Conservation (phyloP, 2,329 filamentous ascomycete species). For the Colletotrichum cuscutae region DNA sequence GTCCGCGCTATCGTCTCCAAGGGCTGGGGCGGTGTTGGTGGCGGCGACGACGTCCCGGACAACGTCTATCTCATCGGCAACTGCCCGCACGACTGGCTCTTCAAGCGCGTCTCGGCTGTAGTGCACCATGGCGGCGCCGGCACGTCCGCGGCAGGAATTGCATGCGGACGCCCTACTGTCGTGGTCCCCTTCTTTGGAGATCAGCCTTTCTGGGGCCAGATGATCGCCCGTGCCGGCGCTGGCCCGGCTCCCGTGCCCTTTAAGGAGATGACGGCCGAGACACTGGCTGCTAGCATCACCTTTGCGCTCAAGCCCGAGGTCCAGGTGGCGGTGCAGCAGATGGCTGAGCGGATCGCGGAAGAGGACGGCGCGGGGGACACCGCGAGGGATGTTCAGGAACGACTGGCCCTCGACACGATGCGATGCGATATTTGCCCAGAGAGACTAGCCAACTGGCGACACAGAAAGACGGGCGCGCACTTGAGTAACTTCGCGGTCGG, state of each 20-base stretch:
- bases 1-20: constrained; percentile 71
- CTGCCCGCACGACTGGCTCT: constrained; percentile 74
- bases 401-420: constrained; percentile 63
- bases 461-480: constrained; percentile 66
- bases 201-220: constrained; percentile 74
- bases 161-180: constrained; percentile 69
- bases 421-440: constrained; percentile 68
- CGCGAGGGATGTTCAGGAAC: constrained; percentile 63
- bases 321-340: constrained; percentile 46
- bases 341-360: constrained; percentile 62
- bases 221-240: constrained; percentile 69
- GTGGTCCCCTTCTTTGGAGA: constrained; percentile 76
- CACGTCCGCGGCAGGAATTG: constrained; percentile 72
- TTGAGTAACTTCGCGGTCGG: constrained; percentile 71
- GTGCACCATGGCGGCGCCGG: constrained; percentile 75
- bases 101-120: constrained; percentile 66
- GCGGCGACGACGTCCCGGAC: constrained; percentile 57
- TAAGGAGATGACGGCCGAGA: constrained; percentile 67
- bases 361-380: constrained; percentile 66
- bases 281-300: constrained; percentile 62
- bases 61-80: constrained; percentile 71
- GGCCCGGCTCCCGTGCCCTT: constrained; percentile 68
- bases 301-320: constrained; percentile 62
- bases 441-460: constrained; percentile 69
- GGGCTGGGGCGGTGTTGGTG: constrained; percentile 73